A percentile compares a stretch with the other conserved stretches of the same genome.
Conservation (phyloP, 2,329 filamentous ascomycete species). For the Fusarium musae region DNA sequence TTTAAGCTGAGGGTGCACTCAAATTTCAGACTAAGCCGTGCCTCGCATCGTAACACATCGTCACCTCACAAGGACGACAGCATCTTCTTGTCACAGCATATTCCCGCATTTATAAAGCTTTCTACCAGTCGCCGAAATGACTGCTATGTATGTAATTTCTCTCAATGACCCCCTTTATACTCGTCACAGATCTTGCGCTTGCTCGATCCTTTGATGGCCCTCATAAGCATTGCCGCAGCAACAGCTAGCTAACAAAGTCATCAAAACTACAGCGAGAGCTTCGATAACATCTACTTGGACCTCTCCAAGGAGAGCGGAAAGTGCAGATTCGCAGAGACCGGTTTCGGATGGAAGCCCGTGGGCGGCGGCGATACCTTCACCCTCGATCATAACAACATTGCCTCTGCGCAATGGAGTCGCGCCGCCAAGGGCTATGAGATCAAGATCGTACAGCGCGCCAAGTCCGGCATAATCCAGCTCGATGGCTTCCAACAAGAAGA, state of each 20-base stretch:
- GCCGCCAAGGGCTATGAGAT: slow-evolving; percentile 93
- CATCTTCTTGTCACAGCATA: not conserved
- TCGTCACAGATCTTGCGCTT: not conserved
- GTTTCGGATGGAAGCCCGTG: slow-evolving; percentile 93
- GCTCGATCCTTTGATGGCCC: not conserved
- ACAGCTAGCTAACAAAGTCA: slow-evolving; percentile 32
- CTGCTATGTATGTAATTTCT: slow-evolving; percentile 51
- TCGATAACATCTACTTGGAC: slow-evolving; percentile 97
- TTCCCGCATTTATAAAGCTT: not conserved
- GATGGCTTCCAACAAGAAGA: slow-evolving; percentile 97
- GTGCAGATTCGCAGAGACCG: slow-evolving; percentile 93
- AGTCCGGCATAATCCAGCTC: slow-evolving; percentile 87
- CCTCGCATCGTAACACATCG: slow-evolving; percentile 23
- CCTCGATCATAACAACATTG: slow-evolving; percentile 86
- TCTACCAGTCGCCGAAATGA: slow-evolving; percentile 45
- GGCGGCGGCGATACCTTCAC: slow-evolving; percentile 93
- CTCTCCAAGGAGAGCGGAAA: slow-evolving; percentile 92
- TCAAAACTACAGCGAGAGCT: slow-evolving; percentile 75
- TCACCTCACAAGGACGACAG: slow-evolving; percentile 15
- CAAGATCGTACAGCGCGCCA: slow-evolving; percentile 83
- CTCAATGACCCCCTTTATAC: not conserved
- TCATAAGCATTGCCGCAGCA: slow-evolving; percentile 17
- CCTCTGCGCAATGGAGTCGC: slow-evolving; percentile 91
- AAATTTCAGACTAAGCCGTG: slow-evolving; percentile 36
- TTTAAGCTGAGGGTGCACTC: slow-evolving; percentile 22